Percentiles rank a stretch among this genome's conserved stretches.
phyloP scores from a whole-genome alignment of 2,329 filamentous ascomycete species.

The Teratosphaeriaceae sp. region DNA sequence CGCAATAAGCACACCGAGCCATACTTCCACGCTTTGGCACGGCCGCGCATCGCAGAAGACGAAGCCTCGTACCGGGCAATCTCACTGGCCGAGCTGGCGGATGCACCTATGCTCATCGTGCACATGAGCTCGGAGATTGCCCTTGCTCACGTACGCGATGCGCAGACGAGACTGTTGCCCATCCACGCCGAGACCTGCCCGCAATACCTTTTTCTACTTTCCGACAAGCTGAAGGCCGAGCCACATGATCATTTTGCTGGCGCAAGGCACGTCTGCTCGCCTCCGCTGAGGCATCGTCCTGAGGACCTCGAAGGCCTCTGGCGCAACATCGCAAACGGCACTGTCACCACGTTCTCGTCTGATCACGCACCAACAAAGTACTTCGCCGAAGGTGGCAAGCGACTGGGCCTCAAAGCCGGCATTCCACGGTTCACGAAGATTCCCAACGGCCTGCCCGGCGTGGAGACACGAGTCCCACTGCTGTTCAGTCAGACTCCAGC shows the following conservation, averaged over 20 bases:
- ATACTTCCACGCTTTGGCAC: conserved; percentile 41
- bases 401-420: conserved; percentile 29
- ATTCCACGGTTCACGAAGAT: conserved; percentile 35
- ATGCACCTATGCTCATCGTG: conserved; percentile 48
- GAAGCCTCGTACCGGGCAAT: conserved; percentile 48
- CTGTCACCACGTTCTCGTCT: conserved; percentile 29
- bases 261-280: conserved; percentile 31
- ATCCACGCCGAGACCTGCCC: conserved; percentile 34
- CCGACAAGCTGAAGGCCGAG: conserved; percentile 25
- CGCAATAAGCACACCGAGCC: conserved; percentile 33
- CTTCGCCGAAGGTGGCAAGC: conserved; percentile 33
- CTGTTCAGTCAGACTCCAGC: conserved; percentile 32
- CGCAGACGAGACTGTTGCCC: conserved; percentile 29
- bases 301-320: conserved; percentile 30
- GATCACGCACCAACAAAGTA: conserved; percentile 35
- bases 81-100: conserved; percentile 42
- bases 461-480: conserved; percentile 37
- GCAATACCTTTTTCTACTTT: conserved; percentile 31
- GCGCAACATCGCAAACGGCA: conserved; percentile 30
- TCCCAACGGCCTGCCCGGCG: conserved; percentile 38
- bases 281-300: conserved; percentile 26
- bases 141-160: conserved; percentile 28
- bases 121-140: conserved; percentile 42
- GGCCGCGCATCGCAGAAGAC: conserved; percentile 41
- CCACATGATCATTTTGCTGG: conserved; percentile 30